These are phyloP conservation scores for Yarrowia porcina DNA, from an alignment of 805 yeast species.

Conservation along the genomic window DNA sequence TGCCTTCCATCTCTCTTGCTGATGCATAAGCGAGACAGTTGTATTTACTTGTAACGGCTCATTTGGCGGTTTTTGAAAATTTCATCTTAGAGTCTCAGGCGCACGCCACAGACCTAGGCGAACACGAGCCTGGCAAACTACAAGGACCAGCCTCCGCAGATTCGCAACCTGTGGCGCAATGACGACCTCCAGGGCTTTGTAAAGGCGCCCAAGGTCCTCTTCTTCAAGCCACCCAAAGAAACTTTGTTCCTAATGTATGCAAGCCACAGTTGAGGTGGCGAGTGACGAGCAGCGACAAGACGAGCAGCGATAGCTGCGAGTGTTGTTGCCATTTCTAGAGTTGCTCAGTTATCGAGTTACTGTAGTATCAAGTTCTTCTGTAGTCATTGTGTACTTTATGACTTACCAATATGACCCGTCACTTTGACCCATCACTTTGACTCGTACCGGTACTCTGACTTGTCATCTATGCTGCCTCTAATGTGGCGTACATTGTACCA, in stretches of 20 bases:
- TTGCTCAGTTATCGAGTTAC: too few species aligned
- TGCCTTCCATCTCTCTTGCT: not conserved
- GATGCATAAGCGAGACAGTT: constrained; percentile 21
- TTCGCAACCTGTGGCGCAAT: not conserved
- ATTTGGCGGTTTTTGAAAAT: not conserved
- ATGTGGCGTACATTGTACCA: not conserved
- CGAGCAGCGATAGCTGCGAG: too few species aligned
- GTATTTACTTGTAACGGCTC: not conserved
- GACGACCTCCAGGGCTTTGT: too few species aligned
- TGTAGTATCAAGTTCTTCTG: too few species aligned
- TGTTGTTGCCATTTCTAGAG: too few species aligned
- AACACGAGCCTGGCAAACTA: not conserved
- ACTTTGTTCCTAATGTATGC: not conserved
- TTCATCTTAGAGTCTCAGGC: not conserved
- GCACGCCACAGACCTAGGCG: not conserved
- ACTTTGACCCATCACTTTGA: too few species aligned
- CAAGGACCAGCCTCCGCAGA: not conserved
- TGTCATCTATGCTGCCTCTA: too few species aligned
- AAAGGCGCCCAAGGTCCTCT: too few species aligned
- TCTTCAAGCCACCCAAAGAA: not conserved
- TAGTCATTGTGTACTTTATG: too few species aligned
- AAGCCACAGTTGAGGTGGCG: constrained; percentile 26
- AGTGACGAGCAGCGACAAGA: too few species aligned
- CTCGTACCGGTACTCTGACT: too few species aligned
- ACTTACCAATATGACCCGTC: too few species aligned